Conservation (phyloP, 192 early-diverging fungal genomes). For the Backusella parvicylindrica region DNA sequence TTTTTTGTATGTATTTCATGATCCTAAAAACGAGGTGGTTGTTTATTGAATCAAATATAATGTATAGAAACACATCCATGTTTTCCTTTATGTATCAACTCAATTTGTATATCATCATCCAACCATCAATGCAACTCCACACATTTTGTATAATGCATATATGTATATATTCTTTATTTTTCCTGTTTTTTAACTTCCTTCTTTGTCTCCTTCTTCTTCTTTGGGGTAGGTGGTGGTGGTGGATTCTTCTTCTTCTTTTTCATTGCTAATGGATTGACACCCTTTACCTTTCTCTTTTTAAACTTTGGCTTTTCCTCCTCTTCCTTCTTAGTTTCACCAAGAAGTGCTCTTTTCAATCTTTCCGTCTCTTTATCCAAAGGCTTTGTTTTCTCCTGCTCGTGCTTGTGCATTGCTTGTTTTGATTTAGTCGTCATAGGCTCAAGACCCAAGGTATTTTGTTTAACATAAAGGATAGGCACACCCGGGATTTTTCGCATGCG, state of each 20-base stretch:
- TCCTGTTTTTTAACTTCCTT: background rate
- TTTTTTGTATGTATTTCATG: no score
- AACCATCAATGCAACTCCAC: no score
- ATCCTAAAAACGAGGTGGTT: no score
- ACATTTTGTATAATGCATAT: no score
- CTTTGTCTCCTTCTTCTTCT: background rate
- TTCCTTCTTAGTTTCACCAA: conserved; percentile 41
- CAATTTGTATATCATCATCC: no score
- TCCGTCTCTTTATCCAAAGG: conserved; percentile 43
- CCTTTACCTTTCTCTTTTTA: conserved; percentile 57
- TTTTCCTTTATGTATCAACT: no score
- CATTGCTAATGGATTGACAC: conserved; percentile 83
- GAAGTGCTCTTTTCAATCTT: conserved; percentile 49
- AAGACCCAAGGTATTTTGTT: conserved; percentile 68
- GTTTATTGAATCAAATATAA: no score
- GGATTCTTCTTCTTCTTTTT: conserved; percentile 65
- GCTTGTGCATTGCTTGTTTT: conserved; percentile 39
- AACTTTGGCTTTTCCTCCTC: conserved; percentile 35
- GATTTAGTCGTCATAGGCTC: conserved; percentile 68
- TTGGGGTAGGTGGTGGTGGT: conserved; percentile 1
- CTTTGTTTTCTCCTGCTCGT: conserved; percentile 39
- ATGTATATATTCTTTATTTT: background rate
- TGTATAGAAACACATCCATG: no score
- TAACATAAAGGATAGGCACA: conserved; percentile 75
- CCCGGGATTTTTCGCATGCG: conserved; percentile 69